Percentiles rank a stretch among this genome's conserved stretches.
These are phyloP conservation scores for Monosporozyma yasuniensis DNA, from an alignment of 805 yeast genomes.

Conservation along the genomic window DNA sequence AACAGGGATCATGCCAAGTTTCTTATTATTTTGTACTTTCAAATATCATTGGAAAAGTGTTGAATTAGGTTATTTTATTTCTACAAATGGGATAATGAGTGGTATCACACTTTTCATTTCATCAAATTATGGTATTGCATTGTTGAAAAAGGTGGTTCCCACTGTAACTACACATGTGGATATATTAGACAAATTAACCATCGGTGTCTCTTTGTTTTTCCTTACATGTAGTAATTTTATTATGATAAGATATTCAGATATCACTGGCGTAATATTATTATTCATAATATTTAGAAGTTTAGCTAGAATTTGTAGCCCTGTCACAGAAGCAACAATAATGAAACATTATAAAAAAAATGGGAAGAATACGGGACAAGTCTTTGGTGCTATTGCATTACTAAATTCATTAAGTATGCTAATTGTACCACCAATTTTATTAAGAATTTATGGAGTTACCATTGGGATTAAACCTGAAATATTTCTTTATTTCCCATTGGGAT, in stretches of 20 bases:
- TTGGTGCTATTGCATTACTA: slow-evolving; percentile 58
- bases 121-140: slow-evolving; percentile 41
- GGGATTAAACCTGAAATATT: slow-evolving; percentile 32
- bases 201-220: slow-evolving; percentile 26
- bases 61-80: slow-evolving; percentile 47
- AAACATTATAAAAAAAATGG: slow-evolving; percentile 51
- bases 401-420: slow-evolving; percentile 42
- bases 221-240: slow-evolving; percentile 35
- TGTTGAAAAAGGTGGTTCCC: slow-evolving; percentile 30
- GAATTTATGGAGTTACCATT: slow-evolving; percentile 40
- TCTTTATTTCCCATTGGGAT: slow-evolving; percentile 23
- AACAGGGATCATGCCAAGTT: slow-evolving; percentile 34
- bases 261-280: slow-evolving; percentile 19
- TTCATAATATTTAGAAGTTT: slow-evolving; percentile 36
- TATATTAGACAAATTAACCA: slow-evolving; percentile 37
- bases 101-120: slow-evolving; percentile 41
- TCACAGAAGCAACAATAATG: slow-evolving; percentile 48
- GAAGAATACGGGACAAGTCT: slow-evolving; percentile 57
- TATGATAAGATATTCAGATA: slow-evolving; percentile 22
- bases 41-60: slow-evolving; percentile 46
- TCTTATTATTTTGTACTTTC: slow-evolving; percentile 46
- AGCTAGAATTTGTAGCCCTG: slow-evolving; percentile 47
- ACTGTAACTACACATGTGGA: slow-evolving; percentile 41
- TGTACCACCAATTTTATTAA: slow-evolving; percentile 41
- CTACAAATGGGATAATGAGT: slow-evolving; percentile 41